Base-by-base conservation (phyloP, 2,329 filamentous ascomycete species). In the Xylariaceae sp. region DNA sequence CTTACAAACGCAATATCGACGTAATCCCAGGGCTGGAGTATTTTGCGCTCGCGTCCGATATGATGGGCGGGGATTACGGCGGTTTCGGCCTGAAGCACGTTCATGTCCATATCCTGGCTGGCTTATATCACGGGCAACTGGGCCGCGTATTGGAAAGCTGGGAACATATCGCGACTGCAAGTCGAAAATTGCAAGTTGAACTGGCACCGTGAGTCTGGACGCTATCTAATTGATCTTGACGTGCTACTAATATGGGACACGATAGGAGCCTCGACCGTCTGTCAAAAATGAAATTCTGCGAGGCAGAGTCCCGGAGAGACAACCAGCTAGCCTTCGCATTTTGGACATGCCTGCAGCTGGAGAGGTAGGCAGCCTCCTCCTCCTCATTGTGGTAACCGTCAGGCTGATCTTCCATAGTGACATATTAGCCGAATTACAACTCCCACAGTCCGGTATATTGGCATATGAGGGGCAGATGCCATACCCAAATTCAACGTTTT, bases 331-430 rank as follows among this genome's bases (percentile, higher is more conserved):
- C 87, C 11, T 80, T 95, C 63, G 87, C 89, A 0, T 96, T 91
- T 65, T 97, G 92, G 92, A 94, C 91, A 6, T 95, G 89, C 68
- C 75, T 96, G 59, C 92, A 97, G 67, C 78, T 97, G 8, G 92
- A 97, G 71, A 96, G 86, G 87, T 89, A 70, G 62, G 12, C 4
- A 3, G 2, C 45, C 27, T 29, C 34, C 29, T 29, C 34, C 29
- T 43, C 34, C 5, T 31, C 42, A 45, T 50, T 41, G 31, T 29
- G 46, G 9, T 9, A 7, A 30, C 19, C 30, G n/a, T 51, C 30
- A 62, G 56, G 58, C 57, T 65, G 51, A 63, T 56, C 51, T 51
- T 60, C 31, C n/a, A 27, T 12, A 91, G 91, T 70, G 92, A 97
- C 69, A 89, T 97, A 45, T 80, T 96, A 46, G 94, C 94, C 2